These are phyloP conservation scores for Talaromyces sp. DNA, from an alignment of 2,329 filamentous ascomycete genomes.

Conservation along the genomic window DNA sequence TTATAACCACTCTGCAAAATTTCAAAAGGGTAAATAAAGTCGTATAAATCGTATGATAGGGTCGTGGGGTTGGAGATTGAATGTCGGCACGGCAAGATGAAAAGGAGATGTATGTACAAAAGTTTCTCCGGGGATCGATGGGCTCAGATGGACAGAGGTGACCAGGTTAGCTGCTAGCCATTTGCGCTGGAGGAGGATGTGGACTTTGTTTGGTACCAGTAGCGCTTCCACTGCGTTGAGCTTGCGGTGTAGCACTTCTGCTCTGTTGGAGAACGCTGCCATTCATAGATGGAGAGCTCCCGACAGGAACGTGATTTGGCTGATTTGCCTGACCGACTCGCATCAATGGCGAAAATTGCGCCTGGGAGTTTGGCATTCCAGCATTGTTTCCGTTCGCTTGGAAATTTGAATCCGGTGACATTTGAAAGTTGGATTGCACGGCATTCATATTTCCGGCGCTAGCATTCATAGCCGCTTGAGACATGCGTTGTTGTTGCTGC, in stretches of 20 bases:
- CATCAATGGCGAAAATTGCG: slow-evolving; percentile 50
- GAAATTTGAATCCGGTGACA: slow-evolving; percentile 34
- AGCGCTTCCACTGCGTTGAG: slow-evolving; percentile 39
- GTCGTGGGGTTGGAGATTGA: slow-evolving; percentile 1
- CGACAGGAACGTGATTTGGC: slow-evolving; percentile 33
- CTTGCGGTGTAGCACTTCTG: slow-evolving; percentile 42
- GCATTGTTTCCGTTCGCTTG: slow-evolving; percentile 28
- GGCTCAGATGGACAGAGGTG: not conserved
- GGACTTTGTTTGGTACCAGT: slow-evolving; percentile 38
- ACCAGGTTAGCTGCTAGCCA: slow-evolving; percentile 27
- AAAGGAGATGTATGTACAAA: not conserved
- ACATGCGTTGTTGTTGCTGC: slow-evolving; percentile 39
- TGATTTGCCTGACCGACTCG: slow-evolving; percentile 45
- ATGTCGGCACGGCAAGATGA: not conserved
- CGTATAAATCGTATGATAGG: slow-evolving; percentile 6
- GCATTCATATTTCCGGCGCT: slow-evolving; percentile 43
- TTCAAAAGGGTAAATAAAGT: slow-evolving; percentile 4
- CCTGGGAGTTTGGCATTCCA: slow-evolving; percentile 41
- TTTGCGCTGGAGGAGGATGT: slow-evolving; percentile 36
- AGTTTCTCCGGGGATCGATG: not conserved
- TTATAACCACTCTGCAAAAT: too few species aligned
- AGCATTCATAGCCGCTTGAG: slow-evolving; percentile 49
- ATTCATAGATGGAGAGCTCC: slow-evolving; percentile 41
- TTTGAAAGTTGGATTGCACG: slow-evolving; percentile 36
- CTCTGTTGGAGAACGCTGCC: slow-evolving; percentile 34